phyloP scores from a whole-genome alignment of 176 grass and related monocot genomes.

The Ampelocalamus luodianensis region DNA sequence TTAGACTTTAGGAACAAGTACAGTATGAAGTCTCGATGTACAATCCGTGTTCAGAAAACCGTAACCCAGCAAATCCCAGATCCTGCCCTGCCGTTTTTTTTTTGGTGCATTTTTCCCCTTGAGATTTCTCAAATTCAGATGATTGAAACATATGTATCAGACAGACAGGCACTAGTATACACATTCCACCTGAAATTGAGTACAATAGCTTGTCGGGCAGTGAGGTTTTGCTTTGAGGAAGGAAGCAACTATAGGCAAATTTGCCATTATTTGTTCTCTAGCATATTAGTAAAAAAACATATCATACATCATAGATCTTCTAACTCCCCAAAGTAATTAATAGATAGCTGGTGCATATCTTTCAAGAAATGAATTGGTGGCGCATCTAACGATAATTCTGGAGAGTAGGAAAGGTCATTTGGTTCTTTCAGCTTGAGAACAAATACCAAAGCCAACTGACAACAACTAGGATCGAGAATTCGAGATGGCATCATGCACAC shows the following conservation, averaged over 20 bases:
- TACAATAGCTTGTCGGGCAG: background rate
- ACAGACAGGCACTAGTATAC: background rate
- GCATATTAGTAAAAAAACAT: background rate
- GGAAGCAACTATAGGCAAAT: background rate
- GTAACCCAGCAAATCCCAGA: background rate
- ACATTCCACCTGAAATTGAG: background rate
- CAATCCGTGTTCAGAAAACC: background rate
- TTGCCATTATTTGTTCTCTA: background rate
- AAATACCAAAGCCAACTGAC: slow-evolving; percentile 24
- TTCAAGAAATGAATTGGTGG: slow-evolving; percentile 35
- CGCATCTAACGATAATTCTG: slow-evolving; percentile 29
- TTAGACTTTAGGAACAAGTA: background rate
- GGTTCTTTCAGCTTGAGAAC: slow-evolving; percentile 15
- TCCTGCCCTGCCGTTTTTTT: background rate
- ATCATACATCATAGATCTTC: background rate
- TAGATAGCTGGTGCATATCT: slow-evolving; percentile 39
- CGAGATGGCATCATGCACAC: slow-evolving; percentile 14
- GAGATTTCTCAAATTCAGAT: background rate
- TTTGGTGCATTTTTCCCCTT: background rate
- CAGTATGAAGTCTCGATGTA: background rate
- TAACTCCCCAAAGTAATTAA: background rate
- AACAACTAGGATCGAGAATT: background rate
- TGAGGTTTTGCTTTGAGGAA: background rate
- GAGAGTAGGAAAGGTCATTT: background rate
- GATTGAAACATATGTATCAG: background rate